Percentiles rank a stretch among this genome's conserved stretches.
These are phyloP conservation scores for Kwoniella europaea DNA, from an alignment of 768 basidiomycete species.

Conservation along the genomic window DNA sequence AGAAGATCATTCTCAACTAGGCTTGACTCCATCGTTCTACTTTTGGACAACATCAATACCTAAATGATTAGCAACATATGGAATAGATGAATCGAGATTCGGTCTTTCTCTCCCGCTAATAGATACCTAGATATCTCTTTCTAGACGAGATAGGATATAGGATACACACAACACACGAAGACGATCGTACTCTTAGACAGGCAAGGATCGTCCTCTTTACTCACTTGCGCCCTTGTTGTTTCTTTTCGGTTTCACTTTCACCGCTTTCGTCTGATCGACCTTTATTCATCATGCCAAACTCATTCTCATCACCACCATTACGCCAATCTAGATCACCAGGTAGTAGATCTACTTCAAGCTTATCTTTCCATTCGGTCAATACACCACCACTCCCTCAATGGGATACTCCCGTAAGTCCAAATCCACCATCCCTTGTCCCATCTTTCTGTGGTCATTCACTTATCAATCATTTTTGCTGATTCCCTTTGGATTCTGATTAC, in stretches of 20 bases:
- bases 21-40: background rate
- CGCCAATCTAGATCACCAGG: conserved; percentile 19
- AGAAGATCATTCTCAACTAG: background rate
- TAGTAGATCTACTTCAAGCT: conserved; percentile 4
- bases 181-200: background rate
- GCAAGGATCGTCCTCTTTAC: background rate
- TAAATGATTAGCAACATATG: background rate
- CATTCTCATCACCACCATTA: conserved; percentile 22
- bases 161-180: background rate
- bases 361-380: background rate
- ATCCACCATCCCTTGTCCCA: background rate
- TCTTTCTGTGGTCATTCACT: background rate
- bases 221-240: background rate
- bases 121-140: background rate
- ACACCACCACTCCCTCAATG: conserved; percentile 25
- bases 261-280: background rate
- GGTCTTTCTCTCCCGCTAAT: background rate
- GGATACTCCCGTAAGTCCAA: conserved; percentile 19
- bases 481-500: background rate
- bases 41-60: background rate
- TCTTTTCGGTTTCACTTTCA: background rate
- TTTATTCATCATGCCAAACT: conserved; percentile 19
- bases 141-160: background rate
- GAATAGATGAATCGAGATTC: background rate
- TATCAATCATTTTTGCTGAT: background rate